These are phyloP conservation scores for Hawksworthiomyces lignivorus DNA, from an alignment of 2,329 filamentous ascomycete species.

Conservation along the genomic window DNA sequence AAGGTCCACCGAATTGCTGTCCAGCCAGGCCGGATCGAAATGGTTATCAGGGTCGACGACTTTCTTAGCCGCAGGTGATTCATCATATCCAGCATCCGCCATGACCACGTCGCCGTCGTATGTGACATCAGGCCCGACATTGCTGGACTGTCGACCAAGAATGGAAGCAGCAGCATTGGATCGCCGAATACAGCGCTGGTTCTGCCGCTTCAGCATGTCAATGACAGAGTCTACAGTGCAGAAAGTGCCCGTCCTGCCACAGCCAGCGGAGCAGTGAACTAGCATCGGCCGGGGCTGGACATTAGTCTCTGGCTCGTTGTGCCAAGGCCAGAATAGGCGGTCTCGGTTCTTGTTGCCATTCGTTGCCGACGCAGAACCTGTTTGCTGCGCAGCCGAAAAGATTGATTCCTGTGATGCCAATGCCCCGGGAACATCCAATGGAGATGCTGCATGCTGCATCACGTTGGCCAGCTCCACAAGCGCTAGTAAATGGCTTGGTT, in stretches of 20 bases:
- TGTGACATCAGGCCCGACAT: background rate
- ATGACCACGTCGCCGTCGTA: conserved; percentile 4
- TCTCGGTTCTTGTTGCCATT: conserved; percentile 16
- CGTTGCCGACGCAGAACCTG: too few relatives aligned
- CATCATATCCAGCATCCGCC: background rate
- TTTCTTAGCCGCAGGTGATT: background rate
- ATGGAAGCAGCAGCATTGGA: background rate
- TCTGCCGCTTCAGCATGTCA: conserved; percentile 91
- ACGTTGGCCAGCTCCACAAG: conserved; percentile 82
- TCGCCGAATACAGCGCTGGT: background rate
- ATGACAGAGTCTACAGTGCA: conserved; percentile 94
- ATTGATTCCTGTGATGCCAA: too few relatives aligned
- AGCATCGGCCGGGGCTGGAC: conserved; percentile 60
- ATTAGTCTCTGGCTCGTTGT: conserved; percentile 53
- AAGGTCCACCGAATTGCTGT: conserved; percentile 64
- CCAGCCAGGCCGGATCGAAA: conserved; percentile 56
- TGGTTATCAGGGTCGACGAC: background rate
- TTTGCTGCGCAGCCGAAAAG: too few relatives aligned
- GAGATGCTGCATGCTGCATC: conserved; percentile 51
- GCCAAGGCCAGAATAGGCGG: conserved; percentile 34
- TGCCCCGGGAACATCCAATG: background rate
- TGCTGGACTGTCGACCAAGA: background rate
- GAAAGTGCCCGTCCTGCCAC: conserved; percentile 90
- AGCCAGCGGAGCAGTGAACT: conserved; percentile 93
- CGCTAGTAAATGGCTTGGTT: conserved; percentile 77